Evolutionary conservation across 2,329 filamentous ascomycete genomes (phyloP).

Genomic region (Alternaria consortialis): DNA sequence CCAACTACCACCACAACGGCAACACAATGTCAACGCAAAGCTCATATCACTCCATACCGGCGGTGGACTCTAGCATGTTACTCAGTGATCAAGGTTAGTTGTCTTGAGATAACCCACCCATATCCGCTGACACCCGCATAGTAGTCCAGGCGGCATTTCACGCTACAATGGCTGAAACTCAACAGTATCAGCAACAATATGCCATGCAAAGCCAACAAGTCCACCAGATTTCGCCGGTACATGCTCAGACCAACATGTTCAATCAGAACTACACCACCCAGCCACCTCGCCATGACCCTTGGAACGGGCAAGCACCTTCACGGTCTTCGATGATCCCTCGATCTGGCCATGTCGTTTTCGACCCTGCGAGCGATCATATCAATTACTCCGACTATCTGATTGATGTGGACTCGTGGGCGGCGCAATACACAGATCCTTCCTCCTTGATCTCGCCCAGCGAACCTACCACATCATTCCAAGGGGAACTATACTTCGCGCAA

Average conservation of each 20-base stretch:
- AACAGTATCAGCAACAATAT: constrained; percentile 35
- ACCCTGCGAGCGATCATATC: constrained; percentile 39
- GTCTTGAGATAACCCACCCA: neutral
- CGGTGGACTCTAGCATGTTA: constrained; percentile 33
- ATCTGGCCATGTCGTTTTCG: constrained; percentile 42
- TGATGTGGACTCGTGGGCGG: constrained; percentile 37
- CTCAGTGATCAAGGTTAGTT: constrained; percentile 38
- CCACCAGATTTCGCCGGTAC: constrained; percentile 26
- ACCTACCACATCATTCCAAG: constrained; percentile 33
- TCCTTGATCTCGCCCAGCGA: constrained; percentile 43
- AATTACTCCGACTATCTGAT: constrained; percentile 31
- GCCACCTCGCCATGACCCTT: constrained; percentile 40
- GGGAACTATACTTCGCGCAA: constrained; percentile 30
- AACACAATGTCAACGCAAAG: constrained; percentile 38
- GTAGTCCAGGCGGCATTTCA: constrained; percentile 38
- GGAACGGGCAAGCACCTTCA: constrained; percentile 42
- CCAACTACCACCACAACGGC: constrained; percentile 40
- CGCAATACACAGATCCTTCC: constrained; percentile 38
- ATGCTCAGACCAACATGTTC: constrained; percentile 29
- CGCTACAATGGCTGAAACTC: constrained; percentile 31
- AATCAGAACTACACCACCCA: constrained; percentile 38
- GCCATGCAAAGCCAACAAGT: constrained; percentile 25
- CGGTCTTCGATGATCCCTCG: constrained; percentile 39
- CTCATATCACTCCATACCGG: constrained; percentile 31
- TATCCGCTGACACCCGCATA: constrained; percentile 27